phyloP scores from a whole-genome alignment of 1,139 yeast species.

The Starmera stellimalicola region DNA sequence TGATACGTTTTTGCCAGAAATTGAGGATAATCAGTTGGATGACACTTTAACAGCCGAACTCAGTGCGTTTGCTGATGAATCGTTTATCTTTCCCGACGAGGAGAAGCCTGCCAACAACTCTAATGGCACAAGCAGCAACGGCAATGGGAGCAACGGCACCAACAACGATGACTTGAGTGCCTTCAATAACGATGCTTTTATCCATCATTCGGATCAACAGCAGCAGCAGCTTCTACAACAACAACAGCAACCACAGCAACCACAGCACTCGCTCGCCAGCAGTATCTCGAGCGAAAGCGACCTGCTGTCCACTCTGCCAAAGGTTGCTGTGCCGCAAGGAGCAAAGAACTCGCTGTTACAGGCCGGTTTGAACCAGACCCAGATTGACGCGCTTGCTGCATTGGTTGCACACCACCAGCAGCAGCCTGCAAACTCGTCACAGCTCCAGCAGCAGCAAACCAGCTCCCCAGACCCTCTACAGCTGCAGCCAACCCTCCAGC shows the following conservation, averaged over 20 bases:
- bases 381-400: slow-evolving; percentile 64
- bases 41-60: slow-evolving; percentile 64
- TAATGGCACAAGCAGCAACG: slow-evolving; percentile 6
- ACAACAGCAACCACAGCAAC: slow-evolving; percentile 1
- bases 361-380: slow-evolving; percentile 58
- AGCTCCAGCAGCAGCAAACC: not conserved
- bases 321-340: slow-evolving; percentile 63
- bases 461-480: no score
- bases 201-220: not conserved
- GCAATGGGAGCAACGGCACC: slow-evolving; percentile 5
- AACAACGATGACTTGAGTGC: slow-evolving; percentile 2
- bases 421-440: not conserved
- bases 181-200: slow-evolving; percentile 1
- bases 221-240: not conserved
- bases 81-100: slow-evolving; percentile 71
- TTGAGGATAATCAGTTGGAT: slow-evolving; percentile 41
- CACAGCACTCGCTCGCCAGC: not conserved
- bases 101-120: slow-evolving; percentile 40
- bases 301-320: slow-evolving; percentile 34
- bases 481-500: not conserved
- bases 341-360: slow-evolving; percentile 52
- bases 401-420: slow-evolving; percentile 60
- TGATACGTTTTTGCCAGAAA: slow-evolving; percentile 56
- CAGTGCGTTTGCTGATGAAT: slow-evolving; percentile 74
- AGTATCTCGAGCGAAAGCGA: slow-evolving; percentile 10